Evolutionary conservation across 164 flowering plant species (phyloP).

Genomic region (Malania oleifera): DNA sequence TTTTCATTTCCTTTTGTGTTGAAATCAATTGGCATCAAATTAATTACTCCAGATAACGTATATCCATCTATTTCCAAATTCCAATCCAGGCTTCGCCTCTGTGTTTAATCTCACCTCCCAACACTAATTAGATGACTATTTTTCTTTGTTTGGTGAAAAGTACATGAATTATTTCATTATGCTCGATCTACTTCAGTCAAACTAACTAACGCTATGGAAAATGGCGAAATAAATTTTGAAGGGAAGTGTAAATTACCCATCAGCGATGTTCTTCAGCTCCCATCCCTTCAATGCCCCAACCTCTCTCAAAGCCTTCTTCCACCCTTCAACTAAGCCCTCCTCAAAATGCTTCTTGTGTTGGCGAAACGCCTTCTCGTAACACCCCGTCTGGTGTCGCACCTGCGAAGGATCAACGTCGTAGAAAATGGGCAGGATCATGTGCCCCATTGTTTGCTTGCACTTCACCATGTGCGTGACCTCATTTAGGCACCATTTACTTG

Average conservation of each 20-base stretch:
- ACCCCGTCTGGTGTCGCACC: conserved; percentile 5
- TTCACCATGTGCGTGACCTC: conserved; percentile 7
- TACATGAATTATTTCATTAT: too few relatives aligned
- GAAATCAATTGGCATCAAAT: too few relatives aligned
- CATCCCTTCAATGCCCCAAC: not conserved
- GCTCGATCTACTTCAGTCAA: too few relatives aligned
- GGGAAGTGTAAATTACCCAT: not conserved
- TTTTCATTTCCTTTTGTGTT: too few relatives aligned
- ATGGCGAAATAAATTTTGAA: not conserved
- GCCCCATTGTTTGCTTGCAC: not conserved
- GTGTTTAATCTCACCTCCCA: too few relatives aligned
- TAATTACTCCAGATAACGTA: too few relatives aligned
- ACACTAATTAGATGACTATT: too few relatives aligned
- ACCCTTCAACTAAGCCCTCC: not conserved
- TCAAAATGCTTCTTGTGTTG: not conserved
- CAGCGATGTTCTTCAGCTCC: not conserved
- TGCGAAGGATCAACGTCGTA: conserved; percentile 11
- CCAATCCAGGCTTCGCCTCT: too few relatives aligned
- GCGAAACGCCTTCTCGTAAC: conserved; percentile 2
- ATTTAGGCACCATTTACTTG: conserved; percentile 10
- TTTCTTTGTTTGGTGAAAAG: too few relatives aligned
- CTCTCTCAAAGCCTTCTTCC: conserved; percentile 2
- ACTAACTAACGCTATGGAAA: too few relatives aligned
- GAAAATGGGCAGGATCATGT: conserved; percentile 7
- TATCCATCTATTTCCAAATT: too few relatives aligned